phyloP scores from a whole-genome alignment of 164 flowering plant genomes.

The Hamamelis virginiana region DNA sequence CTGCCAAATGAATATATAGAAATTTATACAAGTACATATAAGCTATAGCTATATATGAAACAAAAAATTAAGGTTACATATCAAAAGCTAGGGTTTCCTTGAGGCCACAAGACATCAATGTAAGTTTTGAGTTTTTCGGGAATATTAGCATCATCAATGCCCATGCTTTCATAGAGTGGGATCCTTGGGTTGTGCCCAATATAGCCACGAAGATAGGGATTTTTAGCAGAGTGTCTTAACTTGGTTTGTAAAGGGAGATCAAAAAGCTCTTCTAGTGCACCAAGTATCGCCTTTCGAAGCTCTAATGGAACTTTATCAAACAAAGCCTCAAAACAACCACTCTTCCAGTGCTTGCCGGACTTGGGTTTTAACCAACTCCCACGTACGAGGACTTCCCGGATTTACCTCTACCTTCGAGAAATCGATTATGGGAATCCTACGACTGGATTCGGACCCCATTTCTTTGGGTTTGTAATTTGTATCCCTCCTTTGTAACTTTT shows the following conservation, averaged over 20 bases:
- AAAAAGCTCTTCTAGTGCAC: constrained; percentile 16
- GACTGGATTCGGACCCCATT: constrained; percentile 20
- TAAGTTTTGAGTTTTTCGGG: constrained; percentile 18
- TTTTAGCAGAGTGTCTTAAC: constrained; percentile 29
- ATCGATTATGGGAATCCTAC: constrained; percentile 23
- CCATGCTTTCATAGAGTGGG: constrained; percentile 55
- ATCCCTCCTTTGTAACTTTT: too few relatives aligned
- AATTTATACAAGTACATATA: too few relatives aligned
- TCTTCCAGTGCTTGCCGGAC: constrained; percentile 20
- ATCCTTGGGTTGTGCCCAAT: constrained; percentile 38
- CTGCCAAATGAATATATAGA: constrained; percentile 19
- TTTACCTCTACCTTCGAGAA: constrained; percentile 12
- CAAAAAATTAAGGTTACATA: constrained; percentile 10
- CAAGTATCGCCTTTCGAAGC: not conserved
- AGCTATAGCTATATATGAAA: not conserved
- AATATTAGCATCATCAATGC: constrained; percentile 34
- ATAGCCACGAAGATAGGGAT: constrained; percentile 54
- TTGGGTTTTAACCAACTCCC: not conserved
- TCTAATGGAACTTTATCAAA: constrained; percentile 13
- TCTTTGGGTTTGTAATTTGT: too few relatives aligned
- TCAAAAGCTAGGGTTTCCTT: constrained; percentile 55
- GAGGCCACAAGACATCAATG: constrained; percentile 43
- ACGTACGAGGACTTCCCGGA: constrained; percentile 16
- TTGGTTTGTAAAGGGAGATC: constrained; percentile 42
- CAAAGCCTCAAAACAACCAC: constrained; percentile 24